phyloP scores from a whole-genome alignment of 805 yeast genomes.

The Wickerhamomyces mucosus region DNA sequence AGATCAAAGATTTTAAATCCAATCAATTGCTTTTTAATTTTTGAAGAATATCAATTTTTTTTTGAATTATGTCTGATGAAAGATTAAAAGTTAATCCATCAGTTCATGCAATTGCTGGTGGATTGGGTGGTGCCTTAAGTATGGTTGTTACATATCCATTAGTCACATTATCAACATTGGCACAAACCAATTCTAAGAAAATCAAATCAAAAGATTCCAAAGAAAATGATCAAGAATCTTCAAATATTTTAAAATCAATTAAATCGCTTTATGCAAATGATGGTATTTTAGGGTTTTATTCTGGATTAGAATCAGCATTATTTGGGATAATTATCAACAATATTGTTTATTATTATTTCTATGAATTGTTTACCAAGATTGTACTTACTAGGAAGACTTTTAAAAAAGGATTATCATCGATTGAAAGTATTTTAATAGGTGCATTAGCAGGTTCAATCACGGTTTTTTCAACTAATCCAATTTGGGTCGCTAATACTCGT shows the following conservation, averaged over 20 bases:
- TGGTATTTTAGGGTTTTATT: slow-evolving; percentile 62
- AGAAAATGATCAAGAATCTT: slow-evolving; percentile 14
- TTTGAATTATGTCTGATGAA: too few relatives aligned
- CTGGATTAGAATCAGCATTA: slow-evolving; percentile 83
- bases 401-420: slow-evolving; percentile 11
- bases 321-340: slow-evolving; percentile 82
- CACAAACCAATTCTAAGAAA: slow-evolving; percentile 53
- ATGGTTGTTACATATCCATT: slow-evolving; percentile 86
- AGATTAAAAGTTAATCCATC: slow-evolving; percentile 20
- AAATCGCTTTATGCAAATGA: slow-evolving; percentile 42
- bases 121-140: slow-evolving; percentile 84
- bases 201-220: slow-evolving; percentile 16
- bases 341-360: slow-evolving; percentile 84
- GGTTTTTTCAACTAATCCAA: slow-evolving; percentile 74
- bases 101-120: slow-evolving; percentile 92
- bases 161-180: slow-evolving; percentile 77
- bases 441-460: slow-evolving; percentile 85
- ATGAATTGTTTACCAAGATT: slow-evolving; percentile 55
- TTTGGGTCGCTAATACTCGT: slow-evolving; percentile 92
- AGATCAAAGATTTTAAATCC: slow-evolving; percentile 8
- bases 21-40: too few relatives aligned
- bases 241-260: slow-evolving; percentile 26
- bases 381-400: slow-evolving; percentile 24
- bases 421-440: slow-evolving; percentile 28
- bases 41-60: too few relatives aligned